Base-by-base conservation (phyloP, 495 filamentous ascomycete genomes). In the Neurospora sp. region DNA sequence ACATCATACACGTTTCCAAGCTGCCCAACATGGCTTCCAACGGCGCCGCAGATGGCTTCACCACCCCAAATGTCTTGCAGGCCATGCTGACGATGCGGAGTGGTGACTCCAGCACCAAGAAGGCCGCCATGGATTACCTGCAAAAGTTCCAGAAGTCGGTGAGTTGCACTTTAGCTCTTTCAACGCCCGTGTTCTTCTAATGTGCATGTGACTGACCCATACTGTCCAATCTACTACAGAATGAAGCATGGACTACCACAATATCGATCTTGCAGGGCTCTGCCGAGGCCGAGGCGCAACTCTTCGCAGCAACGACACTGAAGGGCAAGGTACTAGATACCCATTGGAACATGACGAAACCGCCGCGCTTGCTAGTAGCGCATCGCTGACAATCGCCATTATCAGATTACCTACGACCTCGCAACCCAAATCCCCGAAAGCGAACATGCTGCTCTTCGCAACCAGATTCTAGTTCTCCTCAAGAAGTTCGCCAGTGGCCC, bases 131-230 rank as follows among this genome's bases (percentile, higher is more conserved):
- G 81, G 90, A 94, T 77, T 98, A 90, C 82, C 88, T 99, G 70
- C 93, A 96, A 84, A 90, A 90, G 73, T 99, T 98, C 85, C 96
- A 99, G 89, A 99, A 98, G 88, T 97, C 96, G 78, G 95, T 97
- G 83, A 74, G 94, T 89, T 74, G 72, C 71, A 71, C 73, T 72
- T 73, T 43, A 37, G 70, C 72, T 34, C n/a, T n/a, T 15, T 62
- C 13, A 13, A 31, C 48, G 9, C 11, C 13, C 6, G 5, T 37
- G 39, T 37, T 36, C 19, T 38, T 45, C 34, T 31, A 28, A 34
- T 43, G 38, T 24, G 11, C 11, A 21, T 28, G 34, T 38, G 45
- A 24, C 48, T 42, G 10, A 71, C 34, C 36, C 71, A 36, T 10
- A 39, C 34, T 69, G 13, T 73, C 21, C 66, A 73, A 69, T 69